Base-by-base conservation (phyloP, 164 flowering plant genomes). In the Berberis thunbergii region DNA sequence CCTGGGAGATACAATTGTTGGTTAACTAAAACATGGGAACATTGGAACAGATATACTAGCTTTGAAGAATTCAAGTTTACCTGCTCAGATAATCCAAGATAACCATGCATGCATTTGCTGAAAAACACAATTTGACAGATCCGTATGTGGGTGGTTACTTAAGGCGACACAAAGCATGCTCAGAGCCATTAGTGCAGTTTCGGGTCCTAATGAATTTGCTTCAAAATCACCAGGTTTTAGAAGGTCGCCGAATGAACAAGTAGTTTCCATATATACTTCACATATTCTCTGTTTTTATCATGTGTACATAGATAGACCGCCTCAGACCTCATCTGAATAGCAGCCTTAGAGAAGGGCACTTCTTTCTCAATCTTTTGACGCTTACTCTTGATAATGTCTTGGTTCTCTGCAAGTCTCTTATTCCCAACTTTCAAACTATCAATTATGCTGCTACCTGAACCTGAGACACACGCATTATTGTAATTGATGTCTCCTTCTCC, bases 11-110 rank as follows among this genome's bases (percentile, higher is more conserved):
- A 59, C 2, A 44, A 63, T 9, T 43, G n/a, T 62, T 39, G 52
- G 58, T 64, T 45, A 62, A 62, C 43, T 49, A 13, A 65, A 3
- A 2, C 7, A 54, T 10, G 42, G n/a, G n/a, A n/a, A n/a, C n/a
- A n/a, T n/a, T n/a, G n/a, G n/a, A n/a, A n/a, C n/a, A n/a, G n/a
- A n/a, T n/a, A n/a, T n/a, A n/a, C n/a, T 41, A 6, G 38, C 38
- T 48, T n/a, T 41, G 45, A 58, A 12, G 63, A 61, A 52, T 49
- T 12, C 11, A 55, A 64, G 59, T 65, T 40, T 69, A 91, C 99
- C 92, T 84, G 89, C 70, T 86, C 79, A 68, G 63, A 78, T 71
- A n/a, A 89, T 83, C 96, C 90, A 86, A 56, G 84, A 87, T 45
- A 91, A 72, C 97, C 97, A 89, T 9, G 73, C 65, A 63, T 43